Base-by-base conservation (phyloP, 169 alveolate species). In the Plasmodium malariae region DNA sequence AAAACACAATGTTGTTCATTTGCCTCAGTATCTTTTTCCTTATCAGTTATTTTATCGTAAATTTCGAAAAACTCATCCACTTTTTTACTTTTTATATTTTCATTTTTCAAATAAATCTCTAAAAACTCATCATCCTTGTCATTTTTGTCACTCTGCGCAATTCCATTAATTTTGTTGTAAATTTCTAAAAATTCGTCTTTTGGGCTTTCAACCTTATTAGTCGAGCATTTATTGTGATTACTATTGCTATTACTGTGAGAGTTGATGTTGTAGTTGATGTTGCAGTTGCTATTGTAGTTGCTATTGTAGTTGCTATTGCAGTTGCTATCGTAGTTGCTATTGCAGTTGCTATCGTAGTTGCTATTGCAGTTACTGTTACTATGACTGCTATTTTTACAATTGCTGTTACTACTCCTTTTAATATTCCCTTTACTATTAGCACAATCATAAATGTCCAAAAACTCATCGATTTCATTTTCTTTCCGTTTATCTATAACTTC, bases 41-140 rank as follows among this genome's bases (percentile, higher is more conserved):
- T 59, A n/a, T 59, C 28, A 21, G 21, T 60, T 21, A 26, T 63
- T 67, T 67, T 51, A 30, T 62, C 55, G 26, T 76, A 65, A 4
- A 62, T 76, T 37, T 76, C 89, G 60, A 63, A 40, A 63, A 62
- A 62, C 7, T 62, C 76, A 49, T 62, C 74, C 51, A 30, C 43
- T 36, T 62, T n/a, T 6, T 19, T 54, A 9, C 19, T 36, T 21
- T 43, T 45, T 37, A 68, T 28, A 40, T 60, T 76, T 74, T 37
- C 28, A 24, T 9, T 49, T 30, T 74, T 54, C 19, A 60, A 48
- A 59, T 21, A 37, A 21, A 74, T 74, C 19, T 76, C 88, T 48
- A 74, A 51, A 76, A 76, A 76, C 24, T 76, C 89, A 45, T 76
- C 89, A 45, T 76, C 89, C 19, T 43, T 40, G 26, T 40, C 62